Evolutionary conservation across 2,329 filamentous ascomycete genomes (phyloP).

Genomic region (Colletotrichum lupini): DNA sequence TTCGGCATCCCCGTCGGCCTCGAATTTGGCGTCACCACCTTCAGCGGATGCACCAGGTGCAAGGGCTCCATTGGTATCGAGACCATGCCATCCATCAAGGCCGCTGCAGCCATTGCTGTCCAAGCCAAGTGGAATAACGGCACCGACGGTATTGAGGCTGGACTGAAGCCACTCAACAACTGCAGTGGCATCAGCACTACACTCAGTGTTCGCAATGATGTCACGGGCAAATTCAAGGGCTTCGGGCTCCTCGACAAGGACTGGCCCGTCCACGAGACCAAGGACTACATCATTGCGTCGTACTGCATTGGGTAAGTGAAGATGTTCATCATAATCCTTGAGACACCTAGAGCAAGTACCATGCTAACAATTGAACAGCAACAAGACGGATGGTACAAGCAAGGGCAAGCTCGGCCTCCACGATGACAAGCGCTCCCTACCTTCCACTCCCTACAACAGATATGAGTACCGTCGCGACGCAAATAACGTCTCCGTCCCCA

Average conservation of each 20-base stretch:
- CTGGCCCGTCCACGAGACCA: neutral
- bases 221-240: neutral
- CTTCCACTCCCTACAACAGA: neutral
- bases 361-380: neutral
- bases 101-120: neutral
- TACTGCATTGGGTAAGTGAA: neutral
- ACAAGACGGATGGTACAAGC: neutral
- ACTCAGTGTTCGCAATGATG: neutral
- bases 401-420: neutral
- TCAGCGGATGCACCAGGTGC: neutral
- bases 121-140: neutral
- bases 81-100: neutral
- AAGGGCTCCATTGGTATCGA: conserved; percentile 1
- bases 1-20: neutral
- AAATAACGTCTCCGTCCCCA: neutral
- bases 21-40: neutral
- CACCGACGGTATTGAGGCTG: neutral
- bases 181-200: neutral
- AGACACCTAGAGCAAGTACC: neutral
- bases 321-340: neutral
- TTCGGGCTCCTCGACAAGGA: neutral
- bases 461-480: neutral
- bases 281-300: neutral
- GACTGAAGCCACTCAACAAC: neutral
- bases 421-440: neutral